Conservation (phyloP, 768 basidiomycete genomes). For the Mycena capillaripes region DNA sequence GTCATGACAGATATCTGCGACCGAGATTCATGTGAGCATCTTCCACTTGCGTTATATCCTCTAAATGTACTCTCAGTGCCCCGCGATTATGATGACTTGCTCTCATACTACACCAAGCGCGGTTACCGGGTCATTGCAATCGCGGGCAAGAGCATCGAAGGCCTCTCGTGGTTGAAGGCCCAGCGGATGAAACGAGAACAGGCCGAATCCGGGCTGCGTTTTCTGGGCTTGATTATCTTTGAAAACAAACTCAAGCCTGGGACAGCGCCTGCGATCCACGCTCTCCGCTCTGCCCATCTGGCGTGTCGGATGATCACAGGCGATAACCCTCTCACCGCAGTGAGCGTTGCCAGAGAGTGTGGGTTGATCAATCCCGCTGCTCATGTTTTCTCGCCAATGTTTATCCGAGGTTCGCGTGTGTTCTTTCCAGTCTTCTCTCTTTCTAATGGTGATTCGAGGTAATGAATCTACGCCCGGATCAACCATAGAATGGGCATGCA, state of each 20-base stretch:
- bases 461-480: constrained; percentile 66
- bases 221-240: constrained; percentile 96
- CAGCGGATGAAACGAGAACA: constrained; percentile 97
- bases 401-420: constrained; percentile 71
- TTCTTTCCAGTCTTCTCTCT: neutral
- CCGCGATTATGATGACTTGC: constrained; percentile 93
- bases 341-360: constrained; percentile 97
- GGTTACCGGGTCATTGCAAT: constrained; percentile 99
- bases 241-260: constrained; percentile 97
- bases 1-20: constrained; percentile 98
- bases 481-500: constrained; percentile 89
- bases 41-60: neutral
- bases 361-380: constrained; percentile 89
- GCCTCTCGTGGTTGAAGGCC: constrained; percentile 96
- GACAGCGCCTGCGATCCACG: constrained; percentile 91
- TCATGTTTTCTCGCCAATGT: constrained; percentile 89
- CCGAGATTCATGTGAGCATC: constrained; percentile 83
- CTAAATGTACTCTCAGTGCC: constrained; percentile 72
- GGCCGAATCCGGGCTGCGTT: constrained; percentile 90
- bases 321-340: constrained; percentile 96
- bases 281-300: constrained; percentile 89
- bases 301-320: constrained; percentile 99
- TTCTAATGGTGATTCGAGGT: constrained; percentile 54
- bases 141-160: constrained; percentile 95
- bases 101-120: constrained; percentile 96